Conservation (phyloP, 352 stramenopile species). For the Pythium coloratum region DNA sequence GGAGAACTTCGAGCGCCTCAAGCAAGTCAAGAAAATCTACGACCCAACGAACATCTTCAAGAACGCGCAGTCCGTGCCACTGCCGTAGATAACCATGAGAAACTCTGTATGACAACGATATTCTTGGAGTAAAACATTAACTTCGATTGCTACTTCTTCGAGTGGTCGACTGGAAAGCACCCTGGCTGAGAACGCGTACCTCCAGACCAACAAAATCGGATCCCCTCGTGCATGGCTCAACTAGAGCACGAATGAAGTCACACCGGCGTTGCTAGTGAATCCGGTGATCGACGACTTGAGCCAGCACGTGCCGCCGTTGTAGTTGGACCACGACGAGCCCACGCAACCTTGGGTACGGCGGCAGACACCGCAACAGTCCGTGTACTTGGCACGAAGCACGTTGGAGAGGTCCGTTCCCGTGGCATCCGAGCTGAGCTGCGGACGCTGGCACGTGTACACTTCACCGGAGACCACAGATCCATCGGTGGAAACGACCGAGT, state of each 20-base stretch:
- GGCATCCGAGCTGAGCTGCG: not conserved
- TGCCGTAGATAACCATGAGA: slow-evolving; percentile 19
- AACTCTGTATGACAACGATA: not conserved
- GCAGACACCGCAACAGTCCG: slow-evolving; percentile 10
- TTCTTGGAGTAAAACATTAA: no score
- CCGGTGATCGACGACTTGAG: slow-evolving; percentile 31
- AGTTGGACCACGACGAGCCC: slow-evolving; percentile 14
- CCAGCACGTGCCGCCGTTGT: slow-evolving; percentile 53
- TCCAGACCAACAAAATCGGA: no score
- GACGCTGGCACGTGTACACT: slow-evolving; percentile 3
- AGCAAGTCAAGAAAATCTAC: slow-evolving; percentile 50
- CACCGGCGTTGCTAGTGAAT: not conserved
- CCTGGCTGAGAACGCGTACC: no score
- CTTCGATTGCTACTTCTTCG: no score
- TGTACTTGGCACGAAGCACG: not conserved
- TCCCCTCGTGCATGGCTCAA: no score
- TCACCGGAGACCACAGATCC: slow-evolving; percentile 11
- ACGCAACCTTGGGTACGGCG: not conserved
- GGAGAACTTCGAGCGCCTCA: slow-evolving; percentile 47
- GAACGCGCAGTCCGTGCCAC: slow-evolving; percentile 54
- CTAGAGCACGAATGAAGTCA: not conserved
- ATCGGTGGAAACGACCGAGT: not conserved
- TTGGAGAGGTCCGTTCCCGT: not conserved
- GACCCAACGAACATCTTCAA: slow-evolving; percentile 53
- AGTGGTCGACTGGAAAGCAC: no score